A percentile compares a stretch with the other conserved stretches of the same genome.
Conservation (phyloP, 352 stramenopile species). For the Pythium grandisporangium region DNA sequence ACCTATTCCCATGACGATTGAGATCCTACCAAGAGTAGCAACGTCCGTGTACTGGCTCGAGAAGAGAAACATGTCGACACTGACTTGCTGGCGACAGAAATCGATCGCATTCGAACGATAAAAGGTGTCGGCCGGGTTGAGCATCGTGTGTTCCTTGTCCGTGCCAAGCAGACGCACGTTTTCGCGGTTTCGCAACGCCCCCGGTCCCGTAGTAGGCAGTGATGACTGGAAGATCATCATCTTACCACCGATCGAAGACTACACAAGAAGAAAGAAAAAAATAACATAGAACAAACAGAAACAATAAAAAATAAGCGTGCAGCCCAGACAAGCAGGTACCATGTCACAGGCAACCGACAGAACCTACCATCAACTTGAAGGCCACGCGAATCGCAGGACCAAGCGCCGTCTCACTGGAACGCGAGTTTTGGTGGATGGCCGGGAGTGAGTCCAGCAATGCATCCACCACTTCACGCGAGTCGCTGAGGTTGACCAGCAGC, state of each 20-base stretch:
- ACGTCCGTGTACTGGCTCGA: constrained; percentile 95
- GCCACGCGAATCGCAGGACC: constrained; percentile 91
- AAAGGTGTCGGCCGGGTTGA: constrained; percentile 85
- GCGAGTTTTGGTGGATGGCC: constrained; percentile 78
- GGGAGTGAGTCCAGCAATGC: constrained; percentile 94
- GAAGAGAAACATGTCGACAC: constrained; percentile 98
- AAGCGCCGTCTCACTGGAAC: constrained; percentile 68
- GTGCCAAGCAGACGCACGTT: constrained; percentile 74
- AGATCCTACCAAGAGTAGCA: constrained; percentile 86
- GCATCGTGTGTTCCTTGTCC: constrained; percentile 87
- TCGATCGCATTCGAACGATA: constrained; percentile 92
- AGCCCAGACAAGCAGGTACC: too few relatives aligned
- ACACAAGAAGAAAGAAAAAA: neutral
- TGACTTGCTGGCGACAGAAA: constrained; percentile 97
- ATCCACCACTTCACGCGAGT: constrained; percentile 93
- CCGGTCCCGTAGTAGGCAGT: constrained; percentile 66
- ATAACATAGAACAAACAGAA: constrained; percentile 12
- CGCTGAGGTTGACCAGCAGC: constrained; percentile 96
- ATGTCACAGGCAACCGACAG: constrained; percentile 71
- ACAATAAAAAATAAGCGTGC: constrained; percentile 13
- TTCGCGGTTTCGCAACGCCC: constrained; percentile 76
- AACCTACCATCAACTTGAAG: constrained; percentile 96
- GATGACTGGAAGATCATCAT: constrained; percentile 87
- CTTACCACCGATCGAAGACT: constrained; percentile 81
- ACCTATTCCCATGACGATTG: too few relatives aligned